Base-by-base conservation (phyloP, 2,329 filamentous ascomycete species). In the Epichloe elymi region DNA sequence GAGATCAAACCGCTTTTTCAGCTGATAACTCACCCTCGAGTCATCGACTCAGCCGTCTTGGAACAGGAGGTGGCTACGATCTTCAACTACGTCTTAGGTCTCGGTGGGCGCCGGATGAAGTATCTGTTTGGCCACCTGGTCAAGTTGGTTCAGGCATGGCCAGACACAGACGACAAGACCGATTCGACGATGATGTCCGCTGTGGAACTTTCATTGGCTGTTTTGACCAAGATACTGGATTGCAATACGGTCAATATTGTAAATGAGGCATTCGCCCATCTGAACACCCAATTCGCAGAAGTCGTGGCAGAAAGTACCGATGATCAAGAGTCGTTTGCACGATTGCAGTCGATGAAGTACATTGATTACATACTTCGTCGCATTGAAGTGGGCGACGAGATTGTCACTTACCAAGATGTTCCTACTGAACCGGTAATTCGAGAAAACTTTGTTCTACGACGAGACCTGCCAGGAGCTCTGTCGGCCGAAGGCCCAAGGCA, bases 401-500 rank as follows among this genome's bases (percentile, higher is more conserved):
- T 58, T 8, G 33, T 37, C 5, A 23, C 37, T 14, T 51, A 48
- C 14, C 52, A 60, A 20, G 43, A 56, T 5, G 30, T 61, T 3
- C 50, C 57, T 5, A 50, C 49, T 8, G 54, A 23, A 11, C 11
- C 52, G 36, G 5, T 54, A 26, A 15, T 41, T 7, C 59, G 58
- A 19, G 60, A 64, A 14, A 54, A 60, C 7, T 69, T 68, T 43
- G 51, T 61, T 2, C 51, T 68, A 2, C 54, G 54, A 4, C 58
- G 58, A 51, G 61, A 69, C 53, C 51, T 70, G 20, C 63, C 69
- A 5, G 66, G 66, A 3, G 44, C 41, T 3, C 56, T 68, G 1
- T 68, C 66, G 3, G 50, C 54, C 14, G 54, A 56, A 37, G 62
- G 67, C 7, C 56, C 55, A 48, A 64, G 73, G 6, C 74, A 79